Evolutionary conservation across 768 basidiomycete species (phyloP), one percentile per base, ranked within the genome.

Genomic region (Gelatoporia subvermispora): DNA sequence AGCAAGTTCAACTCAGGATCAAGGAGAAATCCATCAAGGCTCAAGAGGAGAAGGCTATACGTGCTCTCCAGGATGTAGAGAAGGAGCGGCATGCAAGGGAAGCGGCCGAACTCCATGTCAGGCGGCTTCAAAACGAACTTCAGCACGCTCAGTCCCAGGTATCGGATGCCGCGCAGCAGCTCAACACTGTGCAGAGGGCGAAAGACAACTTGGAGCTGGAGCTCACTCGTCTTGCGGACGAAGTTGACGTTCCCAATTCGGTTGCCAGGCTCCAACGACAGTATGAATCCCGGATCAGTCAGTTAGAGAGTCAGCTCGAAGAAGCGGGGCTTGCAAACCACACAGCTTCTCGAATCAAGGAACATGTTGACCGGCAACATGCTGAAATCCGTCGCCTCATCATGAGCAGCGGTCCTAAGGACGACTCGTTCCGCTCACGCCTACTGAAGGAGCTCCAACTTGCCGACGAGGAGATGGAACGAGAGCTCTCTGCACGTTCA

Each of bases 331-430:
- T 72, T 13, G 69, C 76, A 0, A 72, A 75, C 44, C 59, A 68
- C 3, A 77, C 75, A 22, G 75, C 76, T 2, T 64, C 74, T 2
- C 75, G 73, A 53, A 81, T 86, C 55, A 78, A 74, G 55, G 78
- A 80, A 34, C 79, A 75, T 40, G 75, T 87, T 24, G 79, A 81
- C 55, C 75, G 74, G 15, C 84, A 87, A 46, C 85, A 86, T 58
- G 75, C 76, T n/a, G 85, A 88, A 52, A 76, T 88, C 36, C 79
- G 84, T 4, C 71, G 77, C n/a, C 69, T 87, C 20, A 77, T 88
- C 46, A 71, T 77, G 67, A 71, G 70, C 39, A 76, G 73, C 43
- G 73, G 73, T 10, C 76, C 82, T 8, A 72, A 74, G 34, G 85
- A 86, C 51, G 75, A 76, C 28, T 68, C 73, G 3, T 82, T 88